Conservation (phyloP, 306 rosid species). For the Prunus campanulata region DNA sequence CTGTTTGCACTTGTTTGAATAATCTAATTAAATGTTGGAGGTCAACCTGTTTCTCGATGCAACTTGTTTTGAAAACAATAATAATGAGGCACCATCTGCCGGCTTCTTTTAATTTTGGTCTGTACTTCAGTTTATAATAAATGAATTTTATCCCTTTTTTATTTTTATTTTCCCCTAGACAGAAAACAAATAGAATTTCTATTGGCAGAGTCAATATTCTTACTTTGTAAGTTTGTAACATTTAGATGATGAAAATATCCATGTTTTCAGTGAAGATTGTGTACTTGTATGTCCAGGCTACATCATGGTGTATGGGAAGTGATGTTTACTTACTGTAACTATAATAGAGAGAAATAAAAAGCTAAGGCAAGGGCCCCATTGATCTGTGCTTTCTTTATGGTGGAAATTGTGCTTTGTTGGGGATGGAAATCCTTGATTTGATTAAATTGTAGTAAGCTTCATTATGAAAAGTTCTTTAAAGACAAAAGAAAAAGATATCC, state of each 20-base stretch:
- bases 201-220: neutral
- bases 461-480: constrained; percentile 33
- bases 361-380: constrained; percentile 27
- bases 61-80: neutral
- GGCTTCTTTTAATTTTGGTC: neutral
- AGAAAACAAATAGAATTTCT: neutral
- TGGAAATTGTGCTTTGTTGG: constrained; percentile 22
- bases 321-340: constrained; percentile 4
- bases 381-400: constrained; percentile 18
- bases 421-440: constrained; percentile 32
- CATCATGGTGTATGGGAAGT: constrained; percentile 14
- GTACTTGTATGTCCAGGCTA: neutral
- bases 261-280: constrained; percentile 13
- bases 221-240: neutral
- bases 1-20: constrained; percentile 1
- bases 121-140: neutral
- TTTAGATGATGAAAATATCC: neutral
- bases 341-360: constrained; percentile 12
- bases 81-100: neutral
- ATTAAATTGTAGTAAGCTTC: constrained; percentile 24
- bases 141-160: neutral
- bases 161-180: neutral
- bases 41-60: neutral
- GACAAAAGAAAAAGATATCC: constrained; percentile 28
- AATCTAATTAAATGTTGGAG: constrained; percentile 4